These are phyloP conservation scores for Dactylonectria macrodidyma DNA, from an alignment of 2,329 filamentous ascomycete species.

Conservation along the genomic window DNA sequence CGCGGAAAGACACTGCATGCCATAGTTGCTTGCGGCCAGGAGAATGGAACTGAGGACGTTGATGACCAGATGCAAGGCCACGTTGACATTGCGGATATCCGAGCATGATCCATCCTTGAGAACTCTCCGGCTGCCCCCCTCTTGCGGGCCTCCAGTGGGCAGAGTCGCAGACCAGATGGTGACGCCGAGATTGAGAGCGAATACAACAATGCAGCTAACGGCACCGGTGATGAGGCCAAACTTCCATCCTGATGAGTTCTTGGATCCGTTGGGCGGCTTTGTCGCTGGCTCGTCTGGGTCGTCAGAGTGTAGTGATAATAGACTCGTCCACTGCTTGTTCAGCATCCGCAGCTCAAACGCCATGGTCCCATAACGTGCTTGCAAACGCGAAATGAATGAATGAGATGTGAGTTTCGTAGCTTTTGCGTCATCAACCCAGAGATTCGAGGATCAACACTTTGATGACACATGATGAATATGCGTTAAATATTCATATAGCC, in stretches of 20 bases:
- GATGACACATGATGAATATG: no score
- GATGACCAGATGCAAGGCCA: slow-evolving; percentile 27
- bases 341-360: not conserved
- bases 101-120: slow-evolving; percentile 22
- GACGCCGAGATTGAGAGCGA: not conserved
- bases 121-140: not conserved
- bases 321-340: not conserved
- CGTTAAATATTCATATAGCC: no score
- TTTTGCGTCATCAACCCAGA: not conserved
- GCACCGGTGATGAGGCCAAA: not conserved
- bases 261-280: not conserved
- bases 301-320: not conserved
- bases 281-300: not conserved
- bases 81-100: slow-evolving; percentile 9
- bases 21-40: slow-evolving; percentile 51
- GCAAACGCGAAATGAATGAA: not conserved
- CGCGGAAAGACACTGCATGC: slow-evolving; percentile 53
- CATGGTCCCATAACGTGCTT: not conserved
- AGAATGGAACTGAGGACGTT: slow-evolving; percentile 33
- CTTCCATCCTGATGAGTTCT: not conserved
- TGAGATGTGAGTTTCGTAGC: not conserved
- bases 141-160: not conserved
- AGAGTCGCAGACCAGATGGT: not conserved
- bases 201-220: not conserved
- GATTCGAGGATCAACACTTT: not conserved